A percentile compares a stretch with the other conserved stretches of the same genome.
Evolutionary conservation across 768 basidiomycete species (phyloP).

Genomic region (Kwoniella newhampshirensis): DNA sequence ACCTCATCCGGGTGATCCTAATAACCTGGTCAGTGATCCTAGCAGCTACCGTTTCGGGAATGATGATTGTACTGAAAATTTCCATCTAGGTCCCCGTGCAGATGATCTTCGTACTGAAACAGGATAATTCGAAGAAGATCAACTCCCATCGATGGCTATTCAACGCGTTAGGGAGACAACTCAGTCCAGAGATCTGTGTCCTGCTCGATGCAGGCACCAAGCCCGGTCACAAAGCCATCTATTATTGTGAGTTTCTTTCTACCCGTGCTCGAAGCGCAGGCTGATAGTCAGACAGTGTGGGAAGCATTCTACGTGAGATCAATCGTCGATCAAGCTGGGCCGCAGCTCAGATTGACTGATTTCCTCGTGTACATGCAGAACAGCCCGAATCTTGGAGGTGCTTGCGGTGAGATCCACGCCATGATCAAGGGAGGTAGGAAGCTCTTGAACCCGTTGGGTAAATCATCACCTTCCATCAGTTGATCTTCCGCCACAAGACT

Average conservation of each 20-base stretch:
- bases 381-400: slow-evolving; percentile 47
- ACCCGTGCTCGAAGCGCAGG: not conserved
- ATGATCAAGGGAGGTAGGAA: slow-evolving; percentile 43
- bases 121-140: slow-evolving; percentile 57
- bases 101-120: slow-evolving; percentile 77
- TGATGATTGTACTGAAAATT: slow-evolving; percentile 1
- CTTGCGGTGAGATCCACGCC: slow-evolving; percentile 47
- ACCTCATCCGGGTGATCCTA: slow-evolving; percentile 82
- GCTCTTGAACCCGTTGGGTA: slow-evolving; percentile 42
- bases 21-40: slow-evolving; percentile 62
- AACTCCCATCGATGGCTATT: slow-evolving; percentile 52
- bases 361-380: slow-evolving; percentile 41
- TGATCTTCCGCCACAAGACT: slow-evolving; percentile 1
- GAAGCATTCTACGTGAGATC: slow-evolving; percentile 52
- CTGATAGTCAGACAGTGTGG: slow-evolving; percentile 51
- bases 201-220: slow-evolving; percentile 52
- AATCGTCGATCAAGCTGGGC: not conserved
- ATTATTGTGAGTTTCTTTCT: slow-evolving; percentile 55
- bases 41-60: not conserved
- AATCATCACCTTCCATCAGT: not conserved
- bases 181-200: slow-evolving; percentile 51
- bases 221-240: slow-evolving; percentile 45
- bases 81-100: slow-evolving; percentile 59
- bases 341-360: slow-evolving; percentile 18
- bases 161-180: slow-evolving; percentile 49